A percentile compares a stretch with the other conserved stretches of the same genome.
phyloP scores from a whole-genome alignment of 129 eudicot species.

The Helianthus tuberosus region DNA sequence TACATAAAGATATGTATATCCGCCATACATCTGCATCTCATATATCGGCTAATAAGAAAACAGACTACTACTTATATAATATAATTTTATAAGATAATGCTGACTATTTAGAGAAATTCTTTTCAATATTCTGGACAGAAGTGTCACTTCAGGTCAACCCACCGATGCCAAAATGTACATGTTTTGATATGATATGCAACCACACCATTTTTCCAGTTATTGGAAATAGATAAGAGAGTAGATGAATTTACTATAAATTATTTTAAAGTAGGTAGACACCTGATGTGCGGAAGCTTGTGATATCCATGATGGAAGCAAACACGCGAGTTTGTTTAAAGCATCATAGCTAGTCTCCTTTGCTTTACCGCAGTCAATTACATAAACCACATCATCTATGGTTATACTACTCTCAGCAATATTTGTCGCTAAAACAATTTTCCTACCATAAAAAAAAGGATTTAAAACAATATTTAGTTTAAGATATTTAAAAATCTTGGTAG shows the following conservation, averaged over 20 bases:
- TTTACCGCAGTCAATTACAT: conserved; percentile 94
- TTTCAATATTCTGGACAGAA: background rate
- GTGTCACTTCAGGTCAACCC: background rate
- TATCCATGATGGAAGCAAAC: conserved; percentile 95
- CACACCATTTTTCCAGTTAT: background rate
- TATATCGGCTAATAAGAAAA: background rate
- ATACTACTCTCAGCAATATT: conserved; percentile 98
- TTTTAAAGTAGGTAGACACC: conserved; percentile 41
- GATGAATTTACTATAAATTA: background rate
- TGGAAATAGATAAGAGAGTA: background rate
- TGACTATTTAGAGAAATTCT: background rate
- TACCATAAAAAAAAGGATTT: conserved; percentile 32
- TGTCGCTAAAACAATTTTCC: conserved; percentile 92
- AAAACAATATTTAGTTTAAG: background rate
- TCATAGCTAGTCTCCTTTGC: conserved; percentile 98
- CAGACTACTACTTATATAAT: background rate
- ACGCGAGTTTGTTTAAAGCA: conserved; percentile 94
- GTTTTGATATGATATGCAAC: background rate
- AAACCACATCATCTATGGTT: conserved; percentile 95
- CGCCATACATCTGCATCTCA: no score
- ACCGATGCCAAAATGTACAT: background rate
- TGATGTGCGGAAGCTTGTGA: conserved; percentile 99
- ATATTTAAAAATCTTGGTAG: background rate
- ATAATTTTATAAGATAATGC: background rate
- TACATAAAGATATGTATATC: no score